These are phyloP conservation scores for Trichoderma koningiopsis DNA, from an alignment of 2,329 filamentous ascomycete genomes.

Conservation along the genomic window DNA sequence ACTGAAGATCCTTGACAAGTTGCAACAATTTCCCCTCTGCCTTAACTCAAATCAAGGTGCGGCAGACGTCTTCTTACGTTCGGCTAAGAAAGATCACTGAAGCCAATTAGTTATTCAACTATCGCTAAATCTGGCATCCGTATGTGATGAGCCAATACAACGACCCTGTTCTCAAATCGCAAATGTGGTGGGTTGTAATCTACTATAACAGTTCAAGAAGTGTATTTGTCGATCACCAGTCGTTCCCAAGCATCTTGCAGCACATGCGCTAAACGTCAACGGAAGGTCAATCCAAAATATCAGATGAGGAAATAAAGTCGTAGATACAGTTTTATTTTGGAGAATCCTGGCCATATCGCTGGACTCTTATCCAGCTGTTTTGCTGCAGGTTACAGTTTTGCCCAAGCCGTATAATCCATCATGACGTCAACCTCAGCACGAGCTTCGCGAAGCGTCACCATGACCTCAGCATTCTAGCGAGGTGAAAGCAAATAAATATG, in stretches of 20 bases:
- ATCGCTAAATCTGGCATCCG: not conserved
- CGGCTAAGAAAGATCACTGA: not conserved
- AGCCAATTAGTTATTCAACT: not conserved
- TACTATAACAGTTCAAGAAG: not conserved
- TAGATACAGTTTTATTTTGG: not conserved
- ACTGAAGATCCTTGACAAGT: no score
- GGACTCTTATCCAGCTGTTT: not conserved
- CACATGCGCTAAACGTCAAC: not conserved
- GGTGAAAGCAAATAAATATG: not conserved
- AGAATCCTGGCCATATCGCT: not conserved
- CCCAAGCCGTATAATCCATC: not conserved
- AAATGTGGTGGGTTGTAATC: not conserved
- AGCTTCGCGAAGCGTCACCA: conserved; percentile 18
- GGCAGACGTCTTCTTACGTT: no score
- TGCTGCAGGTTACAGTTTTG: not conserved
- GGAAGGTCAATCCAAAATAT: not conserved
- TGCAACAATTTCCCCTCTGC: not conserved
- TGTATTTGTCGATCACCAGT: not conserved
- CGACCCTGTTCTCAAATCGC: not conserved
- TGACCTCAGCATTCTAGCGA: conserved; percentile 19
- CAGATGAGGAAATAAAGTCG: not conserved
- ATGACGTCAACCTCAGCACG: conserved; percentile 15
- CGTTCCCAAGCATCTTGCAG: not conserved
- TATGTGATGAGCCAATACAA: not conserved
- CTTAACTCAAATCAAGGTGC: not conserved